Base-by-base conservation (phyloP, 2,329 filamentous ascomycete species). In the Pseudonectria buxi region DNA sequence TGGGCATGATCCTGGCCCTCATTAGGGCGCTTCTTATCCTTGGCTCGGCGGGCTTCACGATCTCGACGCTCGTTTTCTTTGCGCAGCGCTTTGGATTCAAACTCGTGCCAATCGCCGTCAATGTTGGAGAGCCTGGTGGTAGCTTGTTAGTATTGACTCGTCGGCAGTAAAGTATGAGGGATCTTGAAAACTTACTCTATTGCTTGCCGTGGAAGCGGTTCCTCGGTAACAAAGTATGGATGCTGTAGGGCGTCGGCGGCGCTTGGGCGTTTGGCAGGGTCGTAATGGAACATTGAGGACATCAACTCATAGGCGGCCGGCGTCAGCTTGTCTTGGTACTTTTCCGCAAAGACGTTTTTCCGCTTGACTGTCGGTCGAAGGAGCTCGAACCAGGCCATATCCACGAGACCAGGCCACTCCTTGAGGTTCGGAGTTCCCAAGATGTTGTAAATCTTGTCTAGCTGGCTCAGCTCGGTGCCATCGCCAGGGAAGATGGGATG, bases 81-180 rank as follows among this genome's bases (percentile, higher is more conserved):
- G 24, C 92, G 75, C 16, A 95, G 71, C 12, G 88, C 89, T 65
- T 98, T 98, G 37, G 87, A 94, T 65, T 98, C 92, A 53, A 96
- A 95, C 58, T 98, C 92, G 57, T 98, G 92, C 92, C 92, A 98
- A 52, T 98, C 92, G 14, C 92, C 92, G 50, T 92, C 78, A 22
- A 98, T 73, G 32, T 81, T 69, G 40, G 82, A 79, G 32, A 98
- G 74, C 53, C 84, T 86, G 44, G 39, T 26, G 35, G 30, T 14
- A 10, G 34, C 51, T 41, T 46, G 55, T 68, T 53, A 67, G 59
- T 28, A 43, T 22, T 28, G 22, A 14, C 26, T 10, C 22, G 11
- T 26, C 30, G 41, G 26, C 24, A 30, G n/a, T n/a, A n/a, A n/a
- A n/a, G n/a, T n/a, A n/a, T n/a, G 29, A 24, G n/a, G 24, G 28